Base-by-base conservation (phyloP, 2,329 filamentous ascomycete genomes). In the Epichloe bromicola region DNA sequence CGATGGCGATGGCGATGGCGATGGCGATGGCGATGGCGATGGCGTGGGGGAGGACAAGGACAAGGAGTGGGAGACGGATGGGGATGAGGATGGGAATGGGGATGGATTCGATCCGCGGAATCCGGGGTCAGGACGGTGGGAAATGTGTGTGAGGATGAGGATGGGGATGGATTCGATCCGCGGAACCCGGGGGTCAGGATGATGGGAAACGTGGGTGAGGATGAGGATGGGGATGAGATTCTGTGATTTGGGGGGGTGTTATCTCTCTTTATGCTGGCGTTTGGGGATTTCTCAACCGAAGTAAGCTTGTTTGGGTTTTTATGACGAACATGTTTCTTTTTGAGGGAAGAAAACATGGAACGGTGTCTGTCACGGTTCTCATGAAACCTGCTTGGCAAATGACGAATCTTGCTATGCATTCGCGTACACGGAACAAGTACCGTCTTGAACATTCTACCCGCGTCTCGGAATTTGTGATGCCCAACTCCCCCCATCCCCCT, bases 31-130 rank as follows among this genome's bases (percentile, higher is more conserved):
- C 20, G 20, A 23, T 23, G 20, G 19, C 19, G 19, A 3, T 20
- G 59, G 60, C n/a, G 60, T 56, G n/a, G 59, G 60, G 15, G 51
- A 48, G n/a, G 50, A 61, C 37, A 57, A 57, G 33, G 60, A 51
- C 37, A 58, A 56, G 33, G 60, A 51, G 3, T 61, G 59, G 55
- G 63, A 62, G 58, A 64, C 62, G 55, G 68, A 68, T 44, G 67
- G 65, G 46, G 63, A 68, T 36, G 49, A 38, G 48, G 14, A 36
- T 33, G 48, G 64, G 4, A 63, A 67, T 15, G 44, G 64, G 4
- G 64, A 67, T 15, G 44, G 43, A 10, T 46, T 42, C 11, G 39
- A 46, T 42, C 44, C 36, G 26, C 40, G 26, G 14, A 45, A 4
- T 39, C 43, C 42, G 26, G 56, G 41, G 51, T 48, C 42, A 46